Evolutionary conservation across 352 stramenopile species (phyloP).

Genomic region (Phytophthora foliorum): DNA sequence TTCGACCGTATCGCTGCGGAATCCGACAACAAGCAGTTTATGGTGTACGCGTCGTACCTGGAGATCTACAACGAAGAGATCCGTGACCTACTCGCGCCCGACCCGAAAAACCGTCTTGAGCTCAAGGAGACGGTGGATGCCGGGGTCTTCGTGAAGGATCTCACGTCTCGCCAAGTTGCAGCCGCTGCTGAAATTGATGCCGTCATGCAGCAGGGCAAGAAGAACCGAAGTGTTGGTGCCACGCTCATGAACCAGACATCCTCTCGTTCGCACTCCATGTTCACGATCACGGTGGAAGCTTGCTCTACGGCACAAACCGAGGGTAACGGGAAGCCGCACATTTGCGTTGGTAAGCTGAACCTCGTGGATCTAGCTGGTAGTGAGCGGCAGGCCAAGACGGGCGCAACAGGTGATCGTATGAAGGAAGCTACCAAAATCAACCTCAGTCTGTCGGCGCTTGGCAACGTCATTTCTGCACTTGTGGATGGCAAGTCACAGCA

Average conservation of each 20-base stretch:
- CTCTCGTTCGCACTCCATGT: conserved; percentile 96
- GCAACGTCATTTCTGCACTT: conserved; percentile 87
- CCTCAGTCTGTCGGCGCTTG: conserved; percentile 76
- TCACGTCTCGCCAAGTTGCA: conserved; percentile 88
- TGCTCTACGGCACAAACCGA: conserved; percentile 59
- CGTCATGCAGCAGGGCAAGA: conserved; percentile 94
- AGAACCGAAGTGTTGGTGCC: conserved; percentile 93
- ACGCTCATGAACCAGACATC: conserved; percentile 98
- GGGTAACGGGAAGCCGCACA: conserved; percentile 61
- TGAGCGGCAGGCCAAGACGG: conserved; percentile 95
- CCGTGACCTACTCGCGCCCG: conserved; percentile 92
- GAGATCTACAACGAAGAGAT: conserved; percentile 99
- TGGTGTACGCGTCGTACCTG: conserved; percentile 95
- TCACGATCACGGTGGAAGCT: conserved; percentile 95
- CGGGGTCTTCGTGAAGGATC: conserved; percentile 97
- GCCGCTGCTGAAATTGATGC: conserved; percentile 92
- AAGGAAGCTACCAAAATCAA: conserved; percentile 96
- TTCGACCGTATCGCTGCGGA: conserved; percentile 93
- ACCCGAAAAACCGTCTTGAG: conserved; percentile 91
- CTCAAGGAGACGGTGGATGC: conserved; percentile 95
- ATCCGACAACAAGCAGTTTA: conserved; percentile 89
- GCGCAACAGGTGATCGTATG: conserved; percentile 91
- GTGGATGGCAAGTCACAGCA: conserved; percentile 93
- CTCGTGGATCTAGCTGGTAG: conserved; percentile 96
- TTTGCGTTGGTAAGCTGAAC: conserved; percentile 96